Evolutionary conservation across 495 filamentous ascomycete genomes (phyloP).

Genomic region (Pyrenula aspistea): DNA sequence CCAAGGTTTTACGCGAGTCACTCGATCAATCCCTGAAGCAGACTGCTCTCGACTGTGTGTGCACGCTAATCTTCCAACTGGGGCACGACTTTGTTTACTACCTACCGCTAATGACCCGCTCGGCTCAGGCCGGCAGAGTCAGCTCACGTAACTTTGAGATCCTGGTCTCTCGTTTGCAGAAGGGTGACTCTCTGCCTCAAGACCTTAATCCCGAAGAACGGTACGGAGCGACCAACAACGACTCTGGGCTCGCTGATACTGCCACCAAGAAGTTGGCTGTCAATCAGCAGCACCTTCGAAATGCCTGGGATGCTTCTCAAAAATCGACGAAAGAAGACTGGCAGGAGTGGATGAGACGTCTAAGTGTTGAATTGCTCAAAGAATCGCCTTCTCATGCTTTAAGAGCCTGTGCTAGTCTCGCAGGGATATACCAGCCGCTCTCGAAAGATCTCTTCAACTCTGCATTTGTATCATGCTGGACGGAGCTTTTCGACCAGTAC

Average conservation of each 20-base stretch:
- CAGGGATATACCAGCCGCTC: slow-evolving; percentile 79
- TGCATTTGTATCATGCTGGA: slow-evolving; percentile 98
- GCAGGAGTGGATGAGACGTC: slow-evolving; percentile 96
- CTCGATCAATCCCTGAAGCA: slow-evolving; percentile 61
- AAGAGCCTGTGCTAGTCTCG: slow-evolving; percentile 82
- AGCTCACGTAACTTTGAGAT: slow-evolving; percentile 81
- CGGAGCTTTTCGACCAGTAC: slow-evolving; percentile 89
- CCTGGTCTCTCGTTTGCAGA: slow-evolving; percentile 80
- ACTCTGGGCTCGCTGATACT: slow-evolving; percentile 68
- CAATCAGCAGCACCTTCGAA: slow-evolving; percentile 93
- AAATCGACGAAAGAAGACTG: slow-evolving; percentile 96
- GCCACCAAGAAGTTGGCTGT: slow-evolving; percentile 87
- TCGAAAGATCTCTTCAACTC: slow-evolving; percentile 95
- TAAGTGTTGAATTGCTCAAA: slow-evolving; percentile 88
- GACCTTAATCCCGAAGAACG: slow-evolving; percentile 84
- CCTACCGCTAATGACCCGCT: slow-evolving; percentile 78
- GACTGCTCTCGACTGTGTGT: slow-evolving; percentile 89
- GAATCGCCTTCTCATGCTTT: slow-evolving; percentile 94
- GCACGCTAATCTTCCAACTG: slow-evolving; percentile 88
- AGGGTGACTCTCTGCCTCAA: slow-evolving; percentile 84
- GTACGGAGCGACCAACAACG: slow-evolving; percentile 66
- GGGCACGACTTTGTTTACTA: slow-evolving; percentile 92
- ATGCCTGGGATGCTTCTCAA: slow-evolving; percentile 90
- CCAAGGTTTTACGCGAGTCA: slow-evolving; percentile 54
- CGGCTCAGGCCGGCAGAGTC: slow-evolving; percentile 53